Percentiles rank a stretch among this genome's conserved stretches.
Evolutionary conservation across 2,329 filamentous ascomycete genomes (phyloP).

Genomic region (Calonectria honghensis): DNA sequence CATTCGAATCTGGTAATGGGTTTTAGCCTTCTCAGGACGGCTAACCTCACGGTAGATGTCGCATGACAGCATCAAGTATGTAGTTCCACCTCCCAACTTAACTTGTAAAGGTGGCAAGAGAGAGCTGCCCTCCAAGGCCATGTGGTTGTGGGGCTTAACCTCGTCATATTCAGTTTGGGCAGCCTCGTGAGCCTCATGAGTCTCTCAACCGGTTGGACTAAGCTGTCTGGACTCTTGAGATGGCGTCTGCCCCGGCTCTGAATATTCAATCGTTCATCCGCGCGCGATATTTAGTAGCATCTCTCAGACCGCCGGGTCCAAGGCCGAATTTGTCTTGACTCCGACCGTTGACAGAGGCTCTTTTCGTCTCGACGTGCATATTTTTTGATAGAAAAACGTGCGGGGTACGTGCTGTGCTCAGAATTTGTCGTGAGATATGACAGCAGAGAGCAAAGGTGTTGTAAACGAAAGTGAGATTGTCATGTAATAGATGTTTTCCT

Average conservation of each 20-base stretch:
- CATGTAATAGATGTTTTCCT: conserved; percentile 25
- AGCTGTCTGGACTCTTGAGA: conserved; percentile 7
- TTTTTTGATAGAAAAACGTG: not conserved
- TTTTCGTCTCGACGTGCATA: conserved; percentile 1
- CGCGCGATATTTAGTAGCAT: not conserved
- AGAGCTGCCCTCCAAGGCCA: conserved; percentile 22
- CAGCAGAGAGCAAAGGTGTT: not conserved
- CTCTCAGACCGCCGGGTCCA: not conserved
- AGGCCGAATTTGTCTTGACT: not conserved
- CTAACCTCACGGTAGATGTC: conserved; percentile 33
- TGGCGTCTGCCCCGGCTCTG: conserved; percentile 29
- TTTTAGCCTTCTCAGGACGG: not conserved
- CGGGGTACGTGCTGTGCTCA: not conserved
- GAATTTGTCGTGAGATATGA: conserved; percentile 19
- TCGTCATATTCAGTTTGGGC: conserved; percentile 15
- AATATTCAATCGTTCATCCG: not conserved
- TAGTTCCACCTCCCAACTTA: conserved; percentile 33
- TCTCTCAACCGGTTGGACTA: conserved; percentile 12
- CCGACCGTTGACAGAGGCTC: not conserved
- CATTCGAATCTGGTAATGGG: not conserved
- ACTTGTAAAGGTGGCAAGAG: conserved; percentile 26
- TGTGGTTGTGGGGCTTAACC: conserved; percentile 26
- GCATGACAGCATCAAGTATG: conserved; percentile 29
- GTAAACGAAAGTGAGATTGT: conserved; percentile 19
- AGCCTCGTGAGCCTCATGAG: conserved; percentile 43